Evolutionary conservation across 306 rosid species (phyloP).

Genomic region (Delonix regia): DNA sequence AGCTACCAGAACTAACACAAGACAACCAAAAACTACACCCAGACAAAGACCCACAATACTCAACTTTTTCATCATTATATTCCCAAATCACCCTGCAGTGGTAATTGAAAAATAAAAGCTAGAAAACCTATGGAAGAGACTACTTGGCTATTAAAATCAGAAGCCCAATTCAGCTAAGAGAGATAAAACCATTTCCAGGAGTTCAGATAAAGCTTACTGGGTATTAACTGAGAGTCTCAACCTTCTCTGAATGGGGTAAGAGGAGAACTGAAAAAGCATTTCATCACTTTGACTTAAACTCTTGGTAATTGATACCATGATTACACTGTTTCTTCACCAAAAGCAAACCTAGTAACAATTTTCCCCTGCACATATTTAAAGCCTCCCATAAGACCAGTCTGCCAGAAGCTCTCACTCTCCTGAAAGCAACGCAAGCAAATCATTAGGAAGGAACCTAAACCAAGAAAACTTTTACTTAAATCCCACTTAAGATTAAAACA

Average conservation of each 20-base stretch:
- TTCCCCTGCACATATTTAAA: background rate
- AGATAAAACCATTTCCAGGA: no score
- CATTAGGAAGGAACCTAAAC: background rate
- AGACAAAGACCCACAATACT: background rate
- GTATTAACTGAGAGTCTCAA: no score
- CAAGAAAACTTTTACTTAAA: background rate
- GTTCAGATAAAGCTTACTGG: no score
- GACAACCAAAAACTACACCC: background rate
- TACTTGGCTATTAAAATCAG: no score
- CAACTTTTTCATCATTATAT: background rate
- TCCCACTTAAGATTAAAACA: background rate
- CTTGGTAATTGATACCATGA: background rate
- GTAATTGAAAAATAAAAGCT: background rate
- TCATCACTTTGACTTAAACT: background rate
- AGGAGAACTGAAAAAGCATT: background rate
- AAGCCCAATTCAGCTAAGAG: no score
- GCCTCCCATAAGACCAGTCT: background rate
- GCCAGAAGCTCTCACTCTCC: background rate
- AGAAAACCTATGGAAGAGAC: no score
- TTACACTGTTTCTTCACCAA: background rate
- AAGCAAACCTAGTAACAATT: background rate
- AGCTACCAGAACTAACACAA: background rate
- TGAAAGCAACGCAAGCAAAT: background rate
- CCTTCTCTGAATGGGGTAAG: no score
- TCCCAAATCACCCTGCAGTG: background rate